These are phyloP conservation scores for Aspergillus versicolor DNA, from an alignment of 2,329 filamentous ascomycete genomes.

Conservation along the genomic window DNA sequence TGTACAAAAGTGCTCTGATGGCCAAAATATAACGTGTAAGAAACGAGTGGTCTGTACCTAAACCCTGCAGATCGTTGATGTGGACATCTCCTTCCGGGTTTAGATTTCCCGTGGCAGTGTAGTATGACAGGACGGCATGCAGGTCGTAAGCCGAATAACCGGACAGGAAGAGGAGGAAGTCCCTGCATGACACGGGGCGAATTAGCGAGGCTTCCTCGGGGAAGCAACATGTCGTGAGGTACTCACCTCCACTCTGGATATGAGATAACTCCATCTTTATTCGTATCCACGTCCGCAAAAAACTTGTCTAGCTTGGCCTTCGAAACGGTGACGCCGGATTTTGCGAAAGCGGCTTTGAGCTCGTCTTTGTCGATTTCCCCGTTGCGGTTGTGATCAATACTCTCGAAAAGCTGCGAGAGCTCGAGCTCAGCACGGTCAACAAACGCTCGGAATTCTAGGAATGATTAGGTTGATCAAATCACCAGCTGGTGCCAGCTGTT, in stretches of 20 bases:
- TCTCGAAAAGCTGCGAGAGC: conserved; percentile 76
- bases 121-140: conserved; percentile 83
- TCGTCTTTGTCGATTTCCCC: conserved; percentile 86
- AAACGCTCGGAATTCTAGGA: conserved; percentile 80
- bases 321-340: conserved; percentile 75
- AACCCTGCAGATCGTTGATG: conserved; percentile 87
- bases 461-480: conserved; percentile 22
- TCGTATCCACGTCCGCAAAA: conserved; percentile 84
- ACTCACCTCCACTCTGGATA: conserved; percentile 97
- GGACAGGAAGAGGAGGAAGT: conserved; percentile 89
- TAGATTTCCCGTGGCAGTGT: conserved; percentile 82
- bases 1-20: conserved; percentile 37
- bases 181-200: conserved; percentile 51
- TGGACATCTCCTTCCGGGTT: conserved; percentile 92
- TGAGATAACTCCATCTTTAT: conserved; percentile 81
- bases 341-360: conserved; percentile 73
- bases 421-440: conserved; percentile 85
- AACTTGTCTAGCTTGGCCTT: conserved; percentile 76
- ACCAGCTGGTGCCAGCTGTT: conserved; percentile 19
- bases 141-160: conserved; percentile 63
- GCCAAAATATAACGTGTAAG: conserved; percentile 36
- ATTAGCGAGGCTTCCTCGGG: conserved; percentile 5
- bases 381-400: conserved; percentile 82
- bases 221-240: conserved; percentile 1
- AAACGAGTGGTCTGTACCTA: conserved; percentile 69